Evolutionary conservation across 768 basidiomycete genomes (phyloP), one percentile per base, ranked within the genome.

Genomic region (Pleurotus platypus): DNA sequence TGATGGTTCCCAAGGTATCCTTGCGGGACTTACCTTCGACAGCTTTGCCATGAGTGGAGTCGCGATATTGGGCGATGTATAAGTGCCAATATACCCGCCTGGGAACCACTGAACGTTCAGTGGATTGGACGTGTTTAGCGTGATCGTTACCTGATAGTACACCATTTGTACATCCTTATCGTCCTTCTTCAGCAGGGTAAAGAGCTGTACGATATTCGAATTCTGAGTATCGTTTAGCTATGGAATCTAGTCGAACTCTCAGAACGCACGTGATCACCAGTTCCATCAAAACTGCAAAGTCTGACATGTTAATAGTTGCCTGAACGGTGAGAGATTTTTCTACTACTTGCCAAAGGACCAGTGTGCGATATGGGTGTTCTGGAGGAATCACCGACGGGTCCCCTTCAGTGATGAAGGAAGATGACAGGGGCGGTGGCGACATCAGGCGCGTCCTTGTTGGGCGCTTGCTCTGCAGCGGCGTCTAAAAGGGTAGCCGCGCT

Each of bases 271-370:
- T 81, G 75, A 60, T 80, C 77, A 3, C 79, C 78, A 1, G 82
- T 83, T 1, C 50, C 50, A 20, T 39, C 13, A 20, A 20, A 38
- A 40, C n/a, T 16, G 37, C 3, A 16, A n/a, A 22, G 37, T 7
- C 13, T 7, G 11, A 5, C 20, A 12, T 0, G 20, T 30, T 18
- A 30, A 30, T 30, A 30, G 2, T 30, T 30, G 27, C 27, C n/a
- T 22, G 38, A n/a, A 53, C 39, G 6, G 5, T 8, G 27, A 30
- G 27, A 30, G 8, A 30, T 30, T 4, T 7, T 6, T 30, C 30
- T 40, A 53, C 82, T 81, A 64, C 82, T 59, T 83, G 83, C 61
- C 82, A 83, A 1, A 84, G 65, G 7, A 83, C 65, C 35, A 84
- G 72, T 0, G 78, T 82, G 1, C 82, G 73, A 18, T 66, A 47